Evolutionary conservation across 805 yeast species (phyloP).

Genomic region (Trichomonascus vanleenenianus): DNA sequence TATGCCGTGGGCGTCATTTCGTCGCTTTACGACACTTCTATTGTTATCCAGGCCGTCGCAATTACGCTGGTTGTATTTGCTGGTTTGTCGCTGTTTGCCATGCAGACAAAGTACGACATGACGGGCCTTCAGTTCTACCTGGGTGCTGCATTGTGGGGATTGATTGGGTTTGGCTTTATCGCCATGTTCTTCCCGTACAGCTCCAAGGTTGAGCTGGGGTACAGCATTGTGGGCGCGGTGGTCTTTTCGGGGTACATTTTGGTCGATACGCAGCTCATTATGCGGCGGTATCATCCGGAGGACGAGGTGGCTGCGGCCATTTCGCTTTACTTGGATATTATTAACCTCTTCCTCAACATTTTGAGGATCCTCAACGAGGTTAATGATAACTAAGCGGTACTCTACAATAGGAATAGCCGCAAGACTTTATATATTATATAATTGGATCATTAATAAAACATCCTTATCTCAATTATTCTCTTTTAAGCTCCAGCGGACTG

Average conservation of each 20-base stretch:
- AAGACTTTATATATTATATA: background rate
- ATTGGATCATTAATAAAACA: too few relatives aligned
- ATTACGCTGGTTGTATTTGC: conserved; percentile 63
- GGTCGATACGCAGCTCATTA: conserved; percentile 73
- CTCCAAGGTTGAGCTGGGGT: conserved; percentile 52
- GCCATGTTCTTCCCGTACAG: conserved; percentile 57
- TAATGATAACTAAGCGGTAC: conserved; percentile 9
- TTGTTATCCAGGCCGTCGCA: conserved; percentile 62
- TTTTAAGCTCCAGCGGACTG: too few relatives aligned
- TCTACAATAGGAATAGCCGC: background rate
- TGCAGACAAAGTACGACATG: conserved; percentile 72
- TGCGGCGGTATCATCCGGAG: conserved; percentile 69
- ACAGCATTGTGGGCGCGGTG: conserved; percentile 66
- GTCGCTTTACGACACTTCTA: conserved; percentile 50
- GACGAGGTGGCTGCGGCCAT: conserved; percentile 82
- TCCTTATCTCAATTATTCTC: too few relatives aligned
- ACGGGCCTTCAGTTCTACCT: conserved; percentile 57
- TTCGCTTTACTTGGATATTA: conserved; percentile 68
- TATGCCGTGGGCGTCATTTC: conserved; percentile 64
- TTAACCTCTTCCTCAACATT: conserved; percentile 72
- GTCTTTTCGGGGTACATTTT: conserved; percentile 65
- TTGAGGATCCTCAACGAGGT: conserved; percentile 47
- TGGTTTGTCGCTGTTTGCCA: conserved; percentile 71
- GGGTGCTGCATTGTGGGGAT: conserved; percentile 50
- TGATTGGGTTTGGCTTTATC: conserved; percentile 68